Conservation (phyloP, 768 basidiomycete species). For the Leccinum subgranulosum region DNA sequence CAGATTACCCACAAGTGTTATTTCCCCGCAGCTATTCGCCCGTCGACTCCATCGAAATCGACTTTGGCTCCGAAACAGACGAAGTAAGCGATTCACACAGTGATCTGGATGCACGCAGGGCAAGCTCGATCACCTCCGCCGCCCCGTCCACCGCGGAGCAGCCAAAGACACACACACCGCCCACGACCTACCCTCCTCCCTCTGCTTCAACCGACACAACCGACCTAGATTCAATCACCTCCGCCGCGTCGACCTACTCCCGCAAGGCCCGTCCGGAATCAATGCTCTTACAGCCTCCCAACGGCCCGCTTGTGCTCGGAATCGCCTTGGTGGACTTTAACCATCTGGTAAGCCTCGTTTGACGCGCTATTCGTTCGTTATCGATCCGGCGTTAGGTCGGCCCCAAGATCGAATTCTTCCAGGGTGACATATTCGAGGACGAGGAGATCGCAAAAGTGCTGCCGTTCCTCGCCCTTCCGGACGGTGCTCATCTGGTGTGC, state of each 20-base stretch:
- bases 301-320: conserved; percentile 67
- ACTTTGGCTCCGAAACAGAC: conserved; percentile 52
- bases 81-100: conserved; percentile 49
- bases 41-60: conserved; percentile 50
- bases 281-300: conserved; percentile 57
- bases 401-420: conserved; percentile 82
- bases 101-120: conserved; percentile 30
- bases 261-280: conserved; percentile 79
- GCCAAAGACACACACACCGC: conserved; percentile 28
- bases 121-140: conserved; percentile 51
- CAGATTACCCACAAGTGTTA: conserved; percentile 25
- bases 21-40: conserved; percentile 42
- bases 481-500: conserved; percentile 88
- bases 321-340: conserved; percentile 95
- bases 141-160: conserved; percentile 43
- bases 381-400: conserved; percentile 60
- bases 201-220: conserved; percentile 39
- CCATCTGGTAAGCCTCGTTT: conserved; percentile 63
- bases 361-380: conserved; percentile 7
- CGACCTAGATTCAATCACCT: conserved; percentile 58
- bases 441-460: conserved; percentile 82
- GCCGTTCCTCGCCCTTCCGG: conserved; percentile 94
- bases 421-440: conserved; percentile 78
- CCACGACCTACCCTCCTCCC: conserved; percentile 48
- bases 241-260: conserved; percentile 52